phyloP scores from a whole-genome alignment of 345 rosid species.

The Bruguiera sexangula region DNA sequence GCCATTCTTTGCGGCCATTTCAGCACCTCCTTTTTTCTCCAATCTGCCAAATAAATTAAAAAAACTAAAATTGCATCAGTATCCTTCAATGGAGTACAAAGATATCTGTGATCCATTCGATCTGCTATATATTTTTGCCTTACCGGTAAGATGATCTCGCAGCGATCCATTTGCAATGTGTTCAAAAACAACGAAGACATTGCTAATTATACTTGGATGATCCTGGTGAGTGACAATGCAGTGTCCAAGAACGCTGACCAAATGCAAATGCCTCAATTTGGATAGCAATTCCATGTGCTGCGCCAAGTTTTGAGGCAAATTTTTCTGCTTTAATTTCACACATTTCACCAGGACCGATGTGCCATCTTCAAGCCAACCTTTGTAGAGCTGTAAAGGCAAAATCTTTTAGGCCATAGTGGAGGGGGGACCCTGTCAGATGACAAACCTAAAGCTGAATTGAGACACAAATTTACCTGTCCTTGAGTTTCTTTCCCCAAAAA shows the following conservation, averaged over 20 bases:
- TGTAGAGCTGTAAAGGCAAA: slow-evolving; percentile 50
- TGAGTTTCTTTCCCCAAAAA: slow-evolving; percentile 54
- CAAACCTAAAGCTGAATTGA: neutral
- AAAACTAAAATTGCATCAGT: neutral
- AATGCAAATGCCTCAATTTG: slow-evolving; percentile 79
- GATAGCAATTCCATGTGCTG: slow-evolving; percentile 77
- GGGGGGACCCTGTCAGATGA: neutral
- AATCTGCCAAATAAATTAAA: slow-evolving; percentile 39
- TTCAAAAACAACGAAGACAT: slow-evolving; percentile 66
- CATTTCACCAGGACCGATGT: slow-evolving; percentile 57
- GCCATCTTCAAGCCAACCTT: slow-evolving; percentile 68
- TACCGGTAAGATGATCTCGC: slow-evolving; percentile 62
- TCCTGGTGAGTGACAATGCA: slow-evolving; percentile 69
- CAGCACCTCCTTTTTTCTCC: slow-evolving; percentile 68
- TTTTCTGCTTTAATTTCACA: slow-evolving; percentile 66
- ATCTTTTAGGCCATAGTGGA: neutral
- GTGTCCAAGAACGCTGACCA: slow-evolving; percentile 86
- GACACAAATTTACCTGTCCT: slow-evolving; percentile 42
- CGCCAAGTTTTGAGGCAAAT: slow-evolving; percentile 49
- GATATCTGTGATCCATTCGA: neutral
- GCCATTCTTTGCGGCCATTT: slow-evolving; percentile 96
- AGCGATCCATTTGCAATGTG: slow-evolving; percentile 69
- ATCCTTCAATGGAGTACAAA: neutral
- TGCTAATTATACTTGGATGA: slow-evolving; percentile 48
- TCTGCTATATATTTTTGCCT: neutral